phyloP scores from a whole-genome alignment of 2,329 filamentous ascomycete genomes.

The Hypoxylon sp. region DNA sequence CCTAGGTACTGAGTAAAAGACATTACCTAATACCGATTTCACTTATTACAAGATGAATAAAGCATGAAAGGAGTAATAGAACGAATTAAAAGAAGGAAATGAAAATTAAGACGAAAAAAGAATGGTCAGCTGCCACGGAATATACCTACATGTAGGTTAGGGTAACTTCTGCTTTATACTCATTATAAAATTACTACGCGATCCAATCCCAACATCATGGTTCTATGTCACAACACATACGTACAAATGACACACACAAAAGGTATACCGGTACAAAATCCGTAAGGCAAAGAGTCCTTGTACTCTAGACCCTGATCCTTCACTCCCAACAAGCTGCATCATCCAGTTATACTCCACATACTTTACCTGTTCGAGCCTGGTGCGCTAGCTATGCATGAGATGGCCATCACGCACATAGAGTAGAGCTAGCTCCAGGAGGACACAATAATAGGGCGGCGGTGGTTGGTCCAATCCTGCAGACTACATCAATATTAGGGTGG shows the following conservation, averaged over 20 bases:
- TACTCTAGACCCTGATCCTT: too few relatives aligned
- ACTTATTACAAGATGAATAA: too few relatives aligned
- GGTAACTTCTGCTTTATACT: too few relatives aligned
- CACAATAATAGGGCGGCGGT: conserved; percentile 9
- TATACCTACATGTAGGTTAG: too few relatives aligned
- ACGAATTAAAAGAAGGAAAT: too few relatives aligned
- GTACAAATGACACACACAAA: conserved; percentile 2
- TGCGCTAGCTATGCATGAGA: conserved; percentile 26
- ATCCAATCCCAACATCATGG: too few relatives aligned
- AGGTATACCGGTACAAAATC: not conserved
- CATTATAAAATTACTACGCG: too few relatives aligned
- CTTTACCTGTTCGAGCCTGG: conserved; percentile 25
- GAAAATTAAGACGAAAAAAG: too few relatives aligned
- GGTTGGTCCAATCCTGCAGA: conserved; percentile 21
- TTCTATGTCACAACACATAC: conserved; percentile 2
- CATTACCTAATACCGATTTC: too few relatives aligned
- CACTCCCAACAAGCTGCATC: conserved; percentile 16
- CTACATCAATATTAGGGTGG: conserved; percentile 22
- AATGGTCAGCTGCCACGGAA: too few relatives aligned
- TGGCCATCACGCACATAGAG: conserved; percentile 21
- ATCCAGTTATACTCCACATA: conserved; percentile 28
- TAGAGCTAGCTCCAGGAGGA: conserved; percentile 3
- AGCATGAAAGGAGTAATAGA: too few relatives aligned
- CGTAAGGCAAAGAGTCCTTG: not conserved
- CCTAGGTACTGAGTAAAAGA: too few relatives aligned